These are phyloP conservation scores for Plasmodium blacklocki DNA, from an alignment of 169 alveolate species.

Conservation along the genomic window DNA sequence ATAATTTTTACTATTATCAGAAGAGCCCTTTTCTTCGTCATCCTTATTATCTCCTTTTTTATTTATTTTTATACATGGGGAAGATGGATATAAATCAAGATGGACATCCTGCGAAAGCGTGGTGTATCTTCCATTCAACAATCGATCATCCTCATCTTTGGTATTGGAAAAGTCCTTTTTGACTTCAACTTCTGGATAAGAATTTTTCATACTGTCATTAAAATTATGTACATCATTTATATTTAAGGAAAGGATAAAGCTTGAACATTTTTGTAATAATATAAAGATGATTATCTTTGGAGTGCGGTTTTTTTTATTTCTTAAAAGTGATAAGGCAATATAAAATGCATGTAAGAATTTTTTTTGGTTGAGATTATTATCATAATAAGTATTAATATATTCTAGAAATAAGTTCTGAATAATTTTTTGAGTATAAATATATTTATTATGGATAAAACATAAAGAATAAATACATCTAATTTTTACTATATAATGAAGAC, in stretches of 20 bases:
- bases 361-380: constrained; percentile 54
- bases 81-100: no score
- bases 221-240: constrained; percentile 10
- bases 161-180: background rate
- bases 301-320: constrained; percentile 61
- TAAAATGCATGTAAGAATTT: constrained; percentile 62
- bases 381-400: constrained; percentile 20
- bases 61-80: no score
- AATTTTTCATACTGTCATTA: background rate
- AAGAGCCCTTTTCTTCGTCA: no score
- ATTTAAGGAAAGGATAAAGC: constrained; percentile 41
- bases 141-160: background rate
- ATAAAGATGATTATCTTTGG: constrained; percentile 47
- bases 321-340: constrained; percentile 69
- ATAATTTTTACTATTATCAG: no score
- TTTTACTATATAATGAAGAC: constrained; percentile 65
- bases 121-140: no score
- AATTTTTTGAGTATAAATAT: constrained; percentile 52
- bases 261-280: constrained; percentile 24
- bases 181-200: background rate
- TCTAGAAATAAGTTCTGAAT: constrained; percentile 55
- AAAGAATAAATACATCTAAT: constrained; percentile 68
- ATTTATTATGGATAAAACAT: constrained; percentile 71
- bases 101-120: no score
- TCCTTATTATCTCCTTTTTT: no score